Conservation (phyloP, 352 stramenopile species). For the Ophiocytium majus region DNA sequence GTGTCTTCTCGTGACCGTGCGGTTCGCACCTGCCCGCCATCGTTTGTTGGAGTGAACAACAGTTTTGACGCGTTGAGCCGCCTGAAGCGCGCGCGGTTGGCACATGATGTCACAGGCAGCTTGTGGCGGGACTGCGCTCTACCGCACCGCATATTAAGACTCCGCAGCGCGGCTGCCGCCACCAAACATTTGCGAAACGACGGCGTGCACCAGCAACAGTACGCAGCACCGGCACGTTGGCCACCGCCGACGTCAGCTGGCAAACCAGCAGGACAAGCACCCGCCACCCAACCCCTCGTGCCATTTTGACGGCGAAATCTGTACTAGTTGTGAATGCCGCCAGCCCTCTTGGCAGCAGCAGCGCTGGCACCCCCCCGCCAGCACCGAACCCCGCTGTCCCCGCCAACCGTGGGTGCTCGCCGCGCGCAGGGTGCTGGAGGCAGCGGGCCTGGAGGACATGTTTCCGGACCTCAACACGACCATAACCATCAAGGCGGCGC, state of each 20-base stretch:
- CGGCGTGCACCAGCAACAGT: too few species aligned
- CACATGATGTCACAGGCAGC: neutral
- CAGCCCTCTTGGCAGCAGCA: too few species aligned
- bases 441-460: constrained; percentile 43
- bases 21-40: neutral
- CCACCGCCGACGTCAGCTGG: neutral
- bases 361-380: neutral
- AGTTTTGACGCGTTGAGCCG: neutral
- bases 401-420: neutral
- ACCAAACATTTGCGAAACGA: too few species aligned
- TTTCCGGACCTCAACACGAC: constrained; percentile 45
- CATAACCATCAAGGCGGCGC: constrained; percentile 41
- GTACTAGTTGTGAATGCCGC: too few species aligned
- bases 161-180: too few species aligned
- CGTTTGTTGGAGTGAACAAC: neutral
- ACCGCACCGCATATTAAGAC: too few species aligned
- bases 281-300: too few species aligned
- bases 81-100: neutral
- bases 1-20: neutral
- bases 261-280: neutral
- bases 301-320: too few species aligned
- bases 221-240: too few species aligned
- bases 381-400: neutral
- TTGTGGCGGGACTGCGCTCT: neutral
- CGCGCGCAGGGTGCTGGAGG: constrained; percentile 22